A percentile compares a stretch with the other conserved stretches of the same genome.
These are phyloP conservation scores for Cutaneotrichosporon dermatis DNA, from an alignment of 1,284 basidiomycete species.

Conservation along the genomic window DNA sequence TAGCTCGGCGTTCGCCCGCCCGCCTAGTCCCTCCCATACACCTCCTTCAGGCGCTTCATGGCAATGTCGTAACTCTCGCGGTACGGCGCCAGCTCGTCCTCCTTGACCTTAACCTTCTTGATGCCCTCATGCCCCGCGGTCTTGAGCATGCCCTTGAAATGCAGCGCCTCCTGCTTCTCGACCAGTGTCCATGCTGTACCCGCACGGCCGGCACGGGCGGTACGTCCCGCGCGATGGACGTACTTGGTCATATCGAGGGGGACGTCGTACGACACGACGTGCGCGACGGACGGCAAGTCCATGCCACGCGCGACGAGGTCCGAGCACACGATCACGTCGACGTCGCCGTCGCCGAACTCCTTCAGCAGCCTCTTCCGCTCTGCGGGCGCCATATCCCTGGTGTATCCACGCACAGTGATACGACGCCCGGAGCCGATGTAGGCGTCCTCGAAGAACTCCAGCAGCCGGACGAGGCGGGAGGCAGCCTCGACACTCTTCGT, in stretches of 20 bases:
- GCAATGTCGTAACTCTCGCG: conserved; percentile 59
- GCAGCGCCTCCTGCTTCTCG: conserved; percentile 90
- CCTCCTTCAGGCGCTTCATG: conserved; percentile 31
- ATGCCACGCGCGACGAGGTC: conserved; percentile 94
- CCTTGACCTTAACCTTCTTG: conserved; percentile 65
- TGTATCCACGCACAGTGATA: conserved; percentile 66
- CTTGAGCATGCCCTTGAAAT: conserved; percentile 81
- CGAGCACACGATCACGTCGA: conserved; percentile 92
- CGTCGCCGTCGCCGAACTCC: conserved; percentile 72
- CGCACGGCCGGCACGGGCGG: conserved; percentile 79
- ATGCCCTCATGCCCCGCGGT: conserved; percentile 70
- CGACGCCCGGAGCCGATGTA: conserved; percentile 36
- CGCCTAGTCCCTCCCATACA: conserved; percentile 23
- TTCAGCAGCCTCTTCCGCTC: conserved; percentile 75
- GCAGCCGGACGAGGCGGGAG: conserved; percentile 70
- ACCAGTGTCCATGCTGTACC: conserved; percentile 92
- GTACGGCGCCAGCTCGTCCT: conserved; percentile 60
- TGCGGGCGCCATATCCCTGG: conserved; percentile 70
- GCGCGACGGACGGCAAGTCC: conserved; percentile 82
- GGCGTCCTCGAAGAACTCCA: conserved; percentile 73
- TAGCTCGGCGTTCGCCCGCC: no score
- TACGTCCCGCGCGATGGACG: conserved; percentile 91
- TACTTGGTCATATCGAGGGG: conserved; percentile 98
- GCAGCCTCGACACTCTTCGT: conserved; percentile 94
- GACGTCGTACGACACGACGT: conserved; percentile 91